Percentiles rank a stretch among this genome's conserved stretches.
Conservation (phyloP, 768 basidiomycete genomes). For the Amanita phalloides region DNA sequence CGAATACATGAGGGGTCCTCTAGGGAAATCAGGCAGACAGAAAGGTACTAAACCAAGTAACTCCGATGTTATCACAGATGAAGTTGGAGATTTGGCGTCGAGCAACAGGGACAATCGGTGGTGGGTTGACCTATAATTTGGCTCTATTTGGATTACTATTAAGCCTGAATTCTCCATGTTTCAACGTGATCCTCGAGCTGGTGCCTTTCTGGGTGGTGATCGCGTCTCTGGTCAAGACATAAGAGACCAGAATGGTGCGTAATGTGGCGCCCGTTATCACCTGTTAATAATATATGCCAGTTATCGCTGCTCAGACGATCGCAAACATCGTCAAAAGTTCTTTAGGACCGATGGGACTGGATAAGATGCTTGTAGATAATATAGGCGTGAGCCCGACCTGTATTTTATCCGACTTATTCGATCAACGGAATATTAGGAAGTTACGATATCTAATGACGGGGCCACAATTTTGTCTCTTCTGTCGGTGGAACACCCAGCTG, state of each 20-base stretch:
- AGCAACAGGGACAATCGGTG: background rate
- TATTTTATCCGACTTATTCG: background rate
- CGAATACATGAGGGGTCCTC: background rate
- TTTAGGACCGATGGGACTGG: conserved; percentile 87
- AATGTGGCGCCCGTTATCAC: conserved; percentile 11
- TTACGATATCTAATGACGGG: conserved; percentile 99
- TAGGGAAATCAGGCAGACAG: background rate
- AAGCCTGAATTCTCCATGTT: conserved; percentile 39
- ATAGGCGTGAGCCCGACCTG: conserved; percentile 61
- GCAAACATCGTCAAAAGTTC: conserved; percentile 97
- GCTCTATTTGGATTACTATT: background rate
- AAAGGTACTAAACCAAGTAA: background rate
- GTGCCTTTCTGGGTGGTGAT: conserved; percentile 90
- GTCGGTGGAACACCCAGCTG: conserved; percentile 94
- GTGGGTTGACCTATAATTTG: background rate
- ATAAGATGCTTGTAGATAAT: conserved; percentile 97
- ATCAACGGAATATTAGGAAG: conserved; percentile 52
- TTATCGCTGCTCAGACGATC: conserved; percentile 91
- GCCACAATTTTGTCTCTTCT: conserved; percentile 95
- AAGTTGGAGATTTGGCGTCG: background rate
- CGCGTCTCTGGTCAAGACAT: conserved; percentile 93
- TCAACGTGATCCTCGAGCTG: conserved; percentile 86
- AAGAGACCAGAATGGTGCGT: conserved; percentile 86
- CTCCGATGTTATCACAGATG: background rate
- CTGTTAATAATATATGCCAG: conserved; percentile 28